A percentile compares a stretch with the other conserved stretches of the same genome.
Evolutionary conservation across 2,329 filamentous ascomycete species (phyloP).

Genomic region (Aspergillus ochraceus): DNA sequence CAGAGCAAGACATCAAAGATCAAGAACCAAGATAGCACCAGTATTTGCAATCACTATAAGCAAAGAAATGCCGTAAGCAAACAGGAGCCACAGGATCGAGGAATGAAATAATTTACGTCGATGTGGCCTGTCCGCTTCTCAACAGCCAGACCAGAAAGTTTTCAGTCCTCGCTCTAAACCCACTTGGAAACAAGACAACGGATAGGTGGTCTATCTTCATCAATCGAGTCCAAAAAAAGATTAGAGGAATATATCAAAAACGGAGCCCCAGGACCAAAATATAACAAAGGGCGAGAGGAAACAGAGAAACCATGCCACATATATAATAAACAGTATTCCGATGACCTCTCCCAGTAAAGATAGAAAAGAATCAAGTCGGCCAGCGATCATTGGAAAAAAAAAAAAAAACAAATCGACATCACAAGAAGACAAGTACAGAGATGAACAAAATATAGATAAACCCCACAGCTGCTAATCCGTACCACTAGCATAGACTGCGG

Average conservation of each 20-base stretch:
- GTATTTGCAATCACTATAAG: conserved; percentile 2
- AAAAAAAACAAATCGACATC: conserved; percentile 13
- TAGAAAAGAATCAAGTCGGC: conserved; percentile 16
- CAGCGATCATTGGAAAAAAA: conserved; percentile 22
- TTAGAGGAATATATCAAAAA: neutral
- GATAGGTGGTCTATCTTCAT: neutral
- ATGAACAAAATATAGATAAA: neutral
- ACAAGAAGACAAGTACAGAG: conserved; percentile 7
- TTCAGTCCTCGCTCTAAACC: neutral
- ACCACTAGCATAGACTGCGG: neutral
- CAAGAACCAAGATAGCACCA: conserved; percentile 1
- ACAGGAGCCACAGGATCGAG: neutral
- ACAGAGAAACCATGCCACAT: conserved; percentile 3
- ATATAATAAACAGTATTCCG: conserved; percentile 15
- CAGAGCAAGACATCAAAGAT: conserved; percentile 13
- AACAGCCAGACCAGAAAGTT: neutral
- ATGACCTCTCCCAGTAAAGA: conserved; percentile 18
- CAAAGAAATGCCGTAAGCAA: neutral
- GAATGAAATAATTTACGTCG: neutral
- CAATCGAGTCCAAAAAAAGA: neutral
- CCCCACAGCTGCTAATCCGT: neutral
- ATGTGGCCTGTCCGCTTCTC: neutral
- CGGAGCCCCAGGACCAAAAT: neutral
- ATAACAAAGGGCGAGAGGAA: neutral
- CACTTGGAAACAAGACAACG: neutral